A percentile compares a stretch with the other conserved stretches of the same genome.
Evolutionary conservation across 345 rosid genomes (phyloP).

Genomic region (Eucalyptus caleyi): DNA sequence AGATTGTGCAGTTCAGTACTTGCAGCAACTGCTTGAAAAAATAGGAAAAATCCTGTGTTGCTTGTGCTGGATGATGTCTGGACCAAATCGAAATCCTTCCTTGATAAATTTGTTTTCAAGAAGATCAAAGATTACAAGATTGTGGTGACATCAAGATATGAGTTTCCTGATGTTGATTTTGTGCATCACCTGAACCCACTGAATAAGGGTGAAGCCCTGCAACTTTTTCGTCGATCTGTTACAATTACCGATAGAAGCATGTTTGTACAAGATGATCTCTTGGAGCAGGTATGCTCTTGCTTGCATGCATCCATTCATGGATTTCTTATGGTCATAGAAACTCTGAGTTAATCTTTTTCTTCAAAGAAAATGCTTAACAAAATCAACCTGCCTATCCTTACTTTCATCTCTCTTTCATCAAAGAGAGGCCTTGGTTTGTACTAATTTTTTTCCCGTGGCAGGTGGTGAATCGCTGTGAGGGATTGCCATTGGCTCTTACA

Average conservation of each 20-base stretch:
- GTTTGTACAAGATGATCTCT: not conserved
- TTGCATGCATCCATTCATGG: not conserved
- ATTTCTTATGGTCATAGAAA: not conserved
- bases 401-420: not conserved
- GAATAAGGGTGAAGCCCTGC: not conserved
- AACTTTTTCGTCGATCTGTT: not conserved
- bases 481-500: too few species aligned
- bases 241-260: not conserved
- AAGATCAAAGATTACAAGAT: slow-evolving; percentile 9
- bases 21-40: not conserved
- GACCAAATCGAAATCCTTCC: not conserved
- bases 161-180: slow-evolving; percentile 12
- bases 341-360: not conserved
- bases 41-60: not conserved
- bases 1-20: not conserved
- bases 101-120: not conserved
- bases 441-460: too few species aligned
- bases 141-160: slow-evolving; percentile 50
- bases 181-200: slow-evolving; percentile 9
- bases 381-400: not conserved
- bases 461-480: too few species aligned
- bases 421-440: not conserved
- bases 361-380: not conserved
- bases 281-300: not conserved
- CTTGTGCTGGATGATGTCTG: not conserved